Evolutionary conservation across 352 stramenopile species (phyloP), one percentile per base, ranked within the genome.

Genomic region (Phytophthora tentaculata): DNA sequence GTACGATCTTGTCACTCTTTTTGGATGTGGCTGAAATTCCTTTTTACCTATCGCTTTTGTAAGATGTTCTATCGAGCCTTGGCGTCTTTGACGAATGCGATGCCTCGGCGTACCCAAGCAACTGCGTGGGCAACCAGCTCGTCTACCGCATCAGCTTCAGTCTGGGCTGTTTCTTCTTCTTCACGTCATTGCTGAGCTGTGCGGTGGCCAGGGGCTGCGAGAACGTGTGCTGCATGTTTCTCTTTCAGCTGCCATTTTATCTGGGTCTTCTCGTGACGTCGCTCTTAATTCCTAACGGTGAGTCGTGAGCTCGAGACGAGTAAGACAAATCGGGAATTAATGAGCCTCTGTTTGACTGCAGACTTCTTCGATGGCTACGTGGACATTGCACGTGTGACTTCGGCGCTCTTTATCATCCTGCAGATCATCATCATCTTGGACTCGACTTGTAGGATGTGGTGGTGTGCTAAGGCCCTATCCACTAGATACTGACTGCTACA

Each of bases 371-470:
- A 90, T 12, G 75, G 72, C 14, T 94, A 91, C 55, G 77, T 77
- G 13, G 81, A 82, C 48, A 54, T 94, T 26, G 82, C 83, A 6
- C 83, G 83, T 5, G 63, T 94, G 29, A 67, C 77, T 7, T 92
- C 83, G 35, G 77, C 79, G 1, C 63, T 79, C 12, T 94, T 94
- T 58, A 83, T 92, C 51, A 79, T 92, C 43, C 56, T 94, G 26
- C 86, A 94, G 72, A 89, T 94, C 63, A 62, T 92, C 69, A 94
- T 94, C 69, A 90, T 94, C 65, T 63, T 94, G 53, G 86, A 94
- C 67, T 91, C 76, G 24, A 79, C 74, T 3, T 92, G 86, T 92
- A 73, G 29, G 76, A 23, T 13, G 16, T 65, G 22, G 5, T 3
- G n/a, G 12, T 28, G 20, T 52, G 28, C n/a, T 39, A 29, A 12